phyloP scores from a whole-genome alignment of 2,329 filamentous ascomycete genomes.

The Pseudophaeomoniella oleicola region DNA sequence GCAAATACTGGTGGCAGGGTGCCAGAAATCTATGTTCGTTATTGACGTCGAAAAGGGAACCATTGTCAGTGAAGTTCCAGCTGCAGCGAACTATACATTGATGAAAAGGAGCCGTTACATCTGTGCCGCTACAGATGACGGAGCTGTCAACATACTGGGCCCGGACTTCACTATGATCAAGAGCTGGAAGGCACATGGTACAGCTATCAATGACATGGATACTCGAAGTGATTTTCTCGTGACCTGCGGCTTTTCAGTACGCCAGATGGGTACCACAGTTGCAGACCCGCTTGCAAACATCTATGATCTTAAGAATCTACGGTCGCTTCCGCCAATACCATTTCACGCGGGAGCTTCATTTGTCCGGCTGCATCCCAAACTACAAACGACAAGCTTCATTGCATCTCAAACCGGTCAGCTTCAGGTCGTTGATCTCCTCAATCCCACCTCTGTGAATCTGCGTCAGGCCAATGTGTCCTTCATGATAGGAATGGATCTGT shows the following conservation, averaged over 20 bases:
- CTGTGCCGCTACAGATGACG: conserved; percentile 74
- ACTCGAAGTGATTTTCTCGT: conserved; percentile 88
- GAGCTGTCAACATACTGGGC: conserved; percentile 75
- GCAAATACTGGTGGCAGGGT: conserved; percentile 73
- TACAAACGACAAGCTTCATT: conserved; percentile 90
- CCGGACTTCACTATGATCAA: conserved; percentile 64
- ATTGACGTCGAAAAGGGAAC: conserved; percentile 59
- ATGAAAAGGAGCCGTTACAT: conserved; percentile 85
- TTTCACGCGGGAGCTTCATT: conserved; percentile 86
- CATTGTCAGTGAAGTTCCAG: conserved; percentile 56
- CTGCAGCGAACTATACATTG: conserved; percentile 67
- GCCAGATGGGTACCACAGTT: conserved; percentile 66
- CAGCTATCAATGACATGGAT: conserved; percentile 91
- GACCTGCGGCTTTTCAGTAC: conserved; percentile 82
- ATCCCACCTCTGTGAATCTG: conserved; percentile 74
- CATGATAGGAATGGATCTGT: conserved; percentile 69
- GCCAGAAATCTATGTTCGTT: conserved; percentile 73
- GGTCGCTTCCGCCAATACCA: conserved; percentile 76
- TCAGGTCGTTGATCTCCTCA: conserved; percentile 91
- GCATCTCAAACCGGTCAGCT: conserved; percentile 85
- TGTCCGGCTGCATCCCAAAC: conserved; percentile 89
- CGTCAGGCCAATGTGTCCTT: conserved; percentile 69
- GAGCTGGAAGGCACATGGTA: conserved; percentile 79
- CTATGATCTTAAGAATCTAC: conserved; percentile 84
- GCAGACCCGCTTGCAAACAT: conserved; percentile 89